These are phyloP conservation scores for Aspergillus piperis DNA, from an alignment of 2,329 filamentous ascomycete genomes.

Conservation along the genomic window DNA sequence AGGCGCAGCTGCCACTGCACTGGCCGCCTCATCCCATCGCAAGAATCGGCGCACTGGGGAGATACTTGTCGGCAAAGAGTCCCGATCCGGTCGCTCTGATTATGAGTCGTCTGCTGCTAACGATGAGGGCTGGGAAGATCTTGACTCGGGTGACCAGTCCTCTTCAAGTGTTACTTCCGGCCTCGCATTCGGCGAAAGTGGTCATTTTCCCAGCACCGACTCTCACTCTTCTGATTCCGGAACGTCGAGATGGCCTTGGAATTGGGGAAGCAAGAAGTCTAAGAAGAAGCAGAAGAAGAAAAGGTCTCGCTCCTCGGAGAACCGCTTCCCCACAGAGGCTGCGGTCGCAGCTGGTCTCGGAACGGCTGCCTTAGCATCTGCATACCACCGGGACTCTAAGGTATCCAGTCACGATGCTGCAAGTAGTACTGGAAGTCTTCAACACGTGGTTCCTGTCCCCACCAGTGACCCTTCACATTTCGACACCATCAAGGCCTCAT, in stretches of 20 bases:
- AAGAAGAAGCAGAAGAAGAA: constrained; percentile 29
- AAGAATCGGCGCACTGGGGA: constrained; percentile 38
- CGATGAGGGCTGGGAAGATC: constrained; percentile 61
- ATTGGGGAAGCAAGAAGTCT: constrained; percentile 53
- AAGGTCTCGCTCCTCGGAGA: constrained; percentile 21
- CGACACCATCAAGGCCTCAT: constrained; percentile 51
- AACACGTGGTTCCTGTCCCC: constrained; percentile 66
- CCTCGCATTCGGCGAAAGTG: constrained; percentile 61
- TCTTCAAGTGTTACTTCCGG: constrained; percentile 57
- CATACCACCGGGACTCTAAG: constrained; percentile 31
- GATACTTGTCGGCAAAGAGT: constrained; percentile 34
- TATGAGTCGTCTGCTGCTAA: constrained; percentile 32
- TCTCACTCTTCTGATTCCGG: constrained; percentile 58
- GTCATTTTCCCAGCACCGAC: constrained; percentile 50
- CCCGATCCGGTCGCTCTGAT: constrained; percentile 29
- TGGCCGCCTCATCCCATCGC: constrained; percentile 44
- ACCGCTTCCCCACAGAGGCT: constrained; percentile 32
- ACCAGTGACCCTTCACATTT: constrained; percentile 66
- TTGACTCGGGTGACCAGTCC: constrained; percentile 57
- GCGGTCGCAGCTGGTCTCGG: constrained; percentile 46
- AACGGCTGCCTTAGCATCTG: constrained; percentile 44
- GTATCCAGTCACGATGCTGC: constrained; percentile 28
- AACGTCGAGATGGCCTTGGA: constrained; percentile 61
- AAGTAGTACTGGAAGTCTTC: constrained; percentile 49
- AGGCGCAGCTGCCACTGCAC: constrained; percentile 49